Conservation (phyloP, 768 basidiomycete genomes). For the Collybiopsis luxurians region DNA sequence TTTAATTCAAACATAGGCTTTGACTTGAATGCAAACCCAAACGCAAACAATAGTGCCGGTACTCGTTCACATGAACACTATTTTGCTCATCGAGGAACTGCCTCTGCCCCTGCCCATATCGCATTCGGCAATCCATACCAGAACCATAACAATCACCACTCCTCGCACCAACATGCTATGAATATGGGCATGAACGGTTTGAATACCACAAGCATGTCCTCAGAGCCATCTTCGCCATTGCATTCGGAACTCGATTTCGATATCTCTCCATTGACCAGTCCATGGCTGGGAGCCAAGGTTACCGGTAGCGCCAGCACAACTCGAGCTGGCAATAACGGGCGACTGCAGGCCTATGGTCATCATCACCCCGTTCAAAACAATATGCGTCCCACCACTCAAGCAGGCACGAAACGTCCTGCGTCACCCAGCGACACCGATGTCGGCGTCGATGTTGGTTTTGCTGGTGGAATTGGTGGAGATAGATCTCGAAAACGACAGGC, state of each 20-base stretch:
- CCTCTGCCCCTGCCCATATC: conserved; percentile 72
- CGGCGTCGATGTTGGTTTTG: background rate
- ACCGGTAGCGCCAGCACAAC: background rate
- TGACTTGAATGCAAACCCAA: background rate
- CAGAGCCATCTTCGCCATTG: conserved; percentile 38
- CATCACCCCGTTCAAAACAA: conserved; percentile 7
- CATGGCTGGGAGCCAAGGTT: conserved; percentile 66
- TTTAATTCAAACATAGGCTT: background rate
- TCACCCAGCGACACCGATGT: conserved; percentile 57
- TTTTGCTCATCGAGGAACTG: conserved; percentile 37
- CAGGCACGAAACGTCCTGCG: conserved; percentile 50
- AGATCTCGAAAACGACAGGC: conserved; percentile 19
- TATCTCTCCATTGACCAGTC: conserved; percentile 77
- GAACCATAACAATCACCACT: background rate
- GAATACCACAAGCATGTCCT: background rate
- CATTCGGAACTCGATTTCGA: conserved; percentile 64
- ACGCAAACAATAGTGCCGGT: background rate
- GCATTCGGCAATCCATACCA: conserved; percentile 46
- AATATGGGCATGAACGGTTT: background rate
- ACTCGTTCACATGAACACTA: conserved; percentile 15
- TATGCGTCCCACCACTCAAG: conserved; percentile 11
- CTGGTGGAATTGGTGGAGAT: background rate
- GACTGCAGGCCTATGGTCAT: conserved; percentile 1
- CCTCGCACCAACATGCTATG: background rate
- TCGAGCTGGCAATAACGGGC: background rate